phyloP scores from a whole-genome alignment of 352 stramenopile species.

The Phytophthora cactorum region DNA sequence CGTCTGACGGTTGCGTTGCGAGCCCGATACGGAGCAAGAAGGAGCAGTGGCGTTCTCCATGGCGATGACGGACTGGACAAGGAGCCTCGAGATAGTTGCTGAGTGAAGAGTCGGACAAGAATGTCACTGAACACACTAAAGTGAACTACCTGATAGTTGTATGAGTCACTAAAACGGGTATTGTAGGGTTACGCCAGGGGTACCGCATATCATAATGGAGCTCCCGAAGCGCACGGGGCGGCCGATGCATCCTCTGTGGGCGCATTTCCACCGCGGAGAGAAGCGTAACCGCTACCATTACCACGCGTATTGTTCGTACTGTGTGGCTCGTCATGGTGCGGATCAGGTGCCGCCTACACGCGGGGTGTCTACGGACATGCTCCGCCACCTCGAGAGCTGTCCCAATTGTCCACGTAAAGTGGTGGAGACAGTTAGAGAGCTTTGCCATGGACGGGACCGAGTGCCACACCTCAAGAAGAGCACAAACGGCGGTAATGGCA shows the following conservation, averaged over 20 bases:
- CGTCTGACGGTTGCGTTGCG: constrained; percentile 28
- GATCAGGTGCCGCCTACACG: constrained; percentile 71
- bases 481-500: neutral
- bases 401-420: constrained; percentile 69
- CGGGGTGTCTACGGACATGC: constrained; percentile 82
- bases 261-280: constrained; percentile 83
- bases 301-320: constrained; percentile 86
- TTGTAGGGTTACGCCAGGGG: constrained; percentile 1
- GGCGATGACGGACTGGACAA: constrained; percentile 15
- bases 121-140: constrained; percentile 8
- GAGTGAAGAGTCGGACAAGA: constrained; percentile 25
- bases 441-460: constrained; percentile 57
- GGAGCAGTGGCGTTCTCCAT: constrained; percentile 48
- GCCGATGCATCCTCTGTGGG: constrained; percentile 78
- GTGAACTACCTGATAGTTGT: neutral
- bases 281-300: constrained; percentile 90
- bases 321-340: constrained; percentile 59
- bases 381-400: constrained; percentile 81
- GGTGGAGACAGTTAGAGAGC: constrained; percentile 64
- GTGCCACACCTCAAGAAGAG: constrained; percentile 34
- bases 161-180: constrained; percentile 27
- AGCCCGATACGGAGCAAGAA: constrained; percentile 48
- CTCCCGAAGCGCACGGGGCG: constrained; percentile 67
- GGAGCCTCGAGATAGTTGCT: constrained; percentile 3
- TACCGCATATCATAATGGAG: constrained; percentile 15